Base-by-base conservation (phyloP, 495 filamentous ascomycete genomes). In the Daldinia childiae region DNA sequence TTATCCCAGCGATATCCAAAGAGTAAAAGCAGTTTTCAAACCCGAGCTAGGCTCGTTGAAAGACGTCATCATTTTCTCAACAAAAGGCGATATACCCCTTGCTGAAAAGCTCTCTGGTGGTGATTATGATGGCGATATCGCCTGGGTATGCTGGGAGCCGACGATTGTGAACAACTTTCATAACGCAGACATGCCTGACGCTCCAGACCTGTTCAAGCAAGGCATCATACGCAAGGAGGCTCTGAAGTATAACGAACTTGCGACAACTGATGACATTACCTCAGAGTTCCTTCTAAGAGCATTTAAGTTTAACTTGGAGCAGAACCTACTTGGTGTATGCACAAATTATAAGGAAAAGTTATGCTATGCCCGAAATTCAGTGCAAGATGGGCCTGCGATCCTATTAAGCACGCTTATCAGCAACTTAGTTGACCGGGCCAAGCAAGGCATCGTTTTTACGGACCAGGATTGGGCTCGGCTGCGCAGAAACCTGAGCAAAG, bases 101-200 rank as follows among this genome's bases (percentile, higher is more conserved):
- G 95, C 94, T 0, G 87, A 89, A 34, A 92, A 93, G 77, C 83
- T 98, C 0, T 95, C 93, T 4, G 95, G 95, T 14, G 95, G 95
- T 8, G 95, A 99, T 79, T 98, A 98, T 76, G 95, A 98, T 66
- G 95, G 95, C 0, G 95, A 99, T 71, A 90, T 85, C 43, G 92
- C 89, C 0, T 95, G 93, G 94, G 82, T 97, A 15, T 97, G 94
- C 78, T 98, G 93, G 94, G 94, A 98, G 64, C 83, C 84, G 2
- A 81, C 80, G 0, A 88, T 98, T 14, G 93, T 96, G 0, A 73
- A 85, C 4, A 85, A 82, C n/a, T 99, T 98, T 73, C 65, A 75
- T 4, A 97, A 97, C 73, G 89, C 91, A 5, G 80, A 84, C 1
- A 79, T 89, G 26, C 90, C 90, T 0, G 5, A 68, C 0, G 68